These are phyloP conservation scores for Colletotrichum tropicicola DNA, from an alignment of 2,329 filamentous ascomycete species.

Conservation along the genomic window DNA sequence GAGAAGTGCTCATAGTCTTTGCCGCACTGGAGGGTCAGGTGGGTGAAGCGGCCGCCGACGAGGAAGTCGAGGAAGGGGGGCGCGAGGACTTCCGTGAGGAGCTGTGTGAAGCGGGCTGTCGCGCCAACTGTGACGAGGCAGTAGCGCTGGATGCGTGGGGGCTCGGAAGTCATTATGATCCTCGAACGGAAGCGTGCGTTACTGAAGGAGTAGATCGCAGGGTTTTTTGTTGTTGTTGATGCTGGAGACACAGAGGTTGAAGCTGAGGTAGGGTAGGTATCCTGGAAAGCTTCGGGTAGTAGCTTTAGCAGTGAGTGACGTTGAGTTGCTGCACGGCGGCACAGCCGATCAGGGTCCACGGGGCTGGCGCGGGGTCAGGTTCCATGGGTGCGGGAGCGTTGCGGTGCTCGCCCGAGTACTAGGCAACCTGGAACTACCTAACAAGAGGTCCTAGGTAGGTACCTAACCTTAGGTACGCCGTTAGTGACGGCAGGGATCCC, in stretches of 20 bases:
- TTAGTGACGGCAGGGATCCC: no score
- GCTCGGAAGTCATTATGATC: not conserved
- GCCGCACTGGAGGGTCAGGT: constrained; percentile 84
- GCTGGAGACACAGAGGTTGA: not conserved
- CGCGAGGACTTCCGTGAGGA: constrained; percentile 74
- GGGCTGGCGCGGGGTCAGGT: not conserved
- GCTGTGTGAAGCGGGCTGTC: constrained; percentile 81
- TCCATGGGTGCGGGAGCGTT: no score
- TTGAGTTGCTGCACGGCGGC: not conserved
- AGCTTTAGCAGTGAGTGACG: no score
- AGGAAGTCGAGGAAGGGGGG: constrained; percentile 71
- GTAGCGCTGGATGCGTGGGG: constrained; percentile 37
- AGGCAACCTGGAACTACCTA: no score
- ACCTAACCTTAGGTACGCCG: no score
- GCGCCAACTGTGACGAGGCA: constrained; percentile 94
- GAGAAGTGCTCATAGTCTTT: constrained; percentile 68
- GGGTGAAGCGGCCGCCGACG: constrained; percentile 67
- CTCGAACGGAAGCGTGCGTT: no score
- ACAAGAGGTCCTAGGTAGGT: no score
- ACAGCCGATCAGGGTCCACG: not conserved
- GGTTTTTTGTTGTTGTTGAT: not conserved
- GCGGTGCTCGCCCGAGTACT: no score
- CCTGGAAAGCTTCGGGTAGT: not conserved
- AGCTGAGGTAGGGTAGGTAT: not conserved
- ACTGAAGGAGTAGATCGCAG: not conserved